A percentile compares a stretch with the other conserved stretches of the same genome.
These are phyloP conservation scores for Globisporangium polare DNA, from an alignment of 352 stramenopile genomes.

Conservation along the genomic window DNA sequence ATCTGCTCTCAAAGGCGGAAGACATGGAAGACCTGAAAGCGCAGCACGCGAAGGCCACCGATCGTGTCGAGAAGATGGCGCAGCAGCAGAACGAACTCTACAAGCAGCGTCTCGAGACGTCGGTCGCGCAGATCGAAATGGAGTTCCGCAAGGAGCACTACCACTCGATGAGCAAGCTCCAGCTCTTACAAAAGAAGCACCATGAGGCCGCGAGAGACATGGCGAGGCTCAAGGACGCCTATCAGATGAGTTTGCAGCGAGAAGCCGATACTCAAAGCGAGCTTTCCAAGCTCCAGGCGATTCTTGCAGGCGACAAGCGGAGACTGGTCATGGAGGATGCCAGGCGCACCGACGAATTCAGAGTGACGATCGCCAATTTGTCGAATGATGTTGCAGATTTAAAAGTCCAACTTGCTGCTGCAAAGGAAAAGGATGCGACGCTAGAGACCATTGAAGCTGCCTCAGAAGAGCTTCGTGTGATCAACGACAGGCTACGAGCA, in stretches of 20 bases:
- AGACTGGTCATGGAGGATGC: slow-evolving; percentile 43
- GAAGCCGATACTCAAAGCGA: slow-evolving; percentile 40
- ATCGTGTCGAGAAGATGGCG: slow-evolving; percentile 48
- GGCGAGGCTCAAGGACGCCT: slow-evolving; percentile 36
- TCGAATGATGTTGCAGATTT: slow-evolving; percentile 22
- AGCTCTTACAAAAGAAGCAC: slow-evolving; percentile 40
- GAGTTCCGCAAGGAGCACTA: slow-evolving; percentile 69
- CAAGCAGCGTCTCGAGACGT: slow-evolving; percentile 47
- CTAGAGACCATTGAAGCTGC: slow-evolving; percentile 20
- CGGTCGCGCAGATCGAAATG: slow-evolving; percentile 60
- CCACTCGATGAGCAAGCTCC: slow-evolving; percentile 35
- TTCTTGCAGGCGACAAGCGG: slow-evolving; percentile 49
- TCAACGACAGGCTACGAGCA: slow-evolving; percentile 15
- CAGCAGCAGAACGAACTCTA: slow-evolving; percentile 61
- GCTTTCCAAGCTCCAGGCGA: slow-evolving; percentile 34
- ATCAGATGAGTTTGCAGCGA: slow-evolving; percentile 43
- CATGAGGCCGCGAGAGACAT: slow-evolving; percentile 36
- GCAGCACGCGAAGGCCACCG: slow-evolving; percentile 41
- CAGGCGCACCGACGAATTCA: slow-evolving; percentile 37
- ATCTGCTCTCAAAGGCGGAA: slow-evolving; percentile 31
- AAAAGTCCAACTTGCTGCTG: slow-evolving; percentile 25
- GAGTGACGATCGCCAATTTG: slow-evolving; percentile 31
- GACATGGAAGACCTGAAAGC: slow-evolving; percentile 47
- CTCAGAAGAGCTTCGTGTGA: slow-evolving; percentile 19
- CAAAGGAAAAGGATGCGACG: slow-evolving; percentile 20